phyloP scores from a whole-genome alignment of 2,329 filamentous ascomycete genomes.

The Fusarium transvaalense region DNA sequence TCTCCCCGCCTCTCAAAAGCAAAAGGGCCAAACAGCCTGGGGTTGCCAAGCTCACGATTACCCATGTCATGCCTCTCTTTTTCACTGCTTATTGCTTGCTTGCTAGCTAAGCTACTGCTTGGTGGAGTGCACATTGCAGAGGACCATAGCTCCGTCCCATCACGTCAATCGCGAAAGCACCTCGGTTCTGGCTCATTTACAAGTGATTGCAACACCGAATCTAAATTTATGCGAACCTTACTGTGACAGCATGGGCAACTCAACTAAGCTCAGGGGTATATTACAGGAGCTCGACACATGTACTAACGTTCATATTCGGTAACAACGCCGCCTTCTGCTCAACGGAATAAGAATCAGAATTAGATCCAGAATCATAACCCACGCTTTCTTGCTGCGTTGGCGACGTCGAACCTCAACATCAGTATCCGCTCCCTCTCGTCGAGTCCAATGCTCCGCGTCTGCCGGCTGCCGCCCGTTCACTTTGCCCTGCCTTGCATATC shows the following conservation, averaged over 20 bases:
- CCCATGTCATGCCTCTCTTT: conserved; percentile 14
- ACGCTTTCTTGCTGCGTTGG: conserved; percentile 20
- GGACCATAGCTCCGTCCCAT: conserved; percentile 11
- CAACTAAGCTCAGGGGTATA: conserved; percentile 32
- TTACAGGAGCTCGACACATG: conserved; percentile 11
- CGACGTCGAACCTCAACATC: conserved; percentile 27
- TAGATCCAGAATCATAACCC: neutral
- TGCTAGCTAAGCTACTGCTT: conserved; percentile 9
- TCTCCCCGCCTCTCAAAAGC: conserved; percentile 40
- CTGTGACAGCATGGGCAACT: conserved; percentile 30
- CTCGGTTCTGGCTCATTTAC: conserved; percentile 25
- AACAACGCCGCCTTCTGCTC: conserved; percentile 33
- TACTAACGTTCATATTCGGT: conserved; percentile 26
- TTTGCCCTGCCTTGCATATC: conserved; percentile 30
- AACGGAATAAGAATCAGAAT: neutral
- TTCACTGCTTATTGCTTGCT: conserved; percentile 11
- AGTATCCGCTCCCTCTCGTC: conserved; percentile 14
- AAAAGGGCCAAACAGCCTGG: conserved; percentile 40
- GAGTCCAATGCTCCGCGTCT: conserved; percentile 26
- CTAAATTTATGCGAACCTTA: conserved; percentile 21
- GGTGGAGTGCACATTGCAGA: conserved; percentile 14
- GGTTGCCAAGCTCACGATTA: conserved; percentile 39
- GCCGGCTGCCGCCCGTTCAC: conserved; percentile 21
- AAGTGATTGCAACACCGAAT: conserved; percentile 32
- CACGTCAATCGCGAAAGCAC: conserved; percentile 28